A percentile compares a stretch with the other conserved stretches of the same genome.
Evolutionary conservation across 495 filamentous ascomycete species (phyloP).

Genomic region (Pseudomonodictys pantanalensis): DNA sequence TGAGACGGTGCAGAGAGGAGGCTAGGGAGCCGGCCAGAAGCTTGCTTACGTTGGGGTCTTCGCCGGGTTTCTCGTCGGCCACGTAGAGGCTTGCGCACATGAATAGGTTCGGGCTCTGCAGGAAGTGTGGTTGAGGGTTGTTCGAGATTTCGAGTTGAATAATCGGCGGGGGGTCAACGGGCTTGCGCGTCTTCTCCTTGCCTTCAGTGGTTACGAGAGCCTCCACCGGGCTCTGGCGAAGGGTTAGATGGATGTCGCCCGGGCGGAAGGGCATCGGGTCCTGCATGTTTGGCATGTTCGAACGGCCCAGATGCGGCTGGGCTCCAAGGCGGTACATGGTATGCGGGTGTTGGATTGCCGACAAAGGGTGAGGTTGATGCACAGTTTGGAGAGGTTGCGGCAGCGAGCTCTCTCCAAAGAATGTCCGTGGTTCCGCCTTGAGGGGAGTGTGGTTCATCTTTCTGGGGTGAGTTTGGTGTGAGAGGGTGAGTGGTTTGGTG

Average conservation of each 20-base stretch:
- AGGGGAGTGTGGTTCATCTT: too few relatives aligned
- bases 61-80: conserved; percentile 53
- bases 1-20: conserved; percentile 88
- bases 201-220: conserved; percentile 35
- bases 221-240: conserved; percentile 40
- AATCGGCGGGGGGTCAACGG: conserved; percentile 92
- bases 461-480: too few relatives aligned
- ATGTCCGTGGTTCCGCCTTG: too few relatives aligned
- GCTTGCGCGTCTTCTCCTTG: conserved; percentile 65
- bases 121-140: conserved; percentile 72
- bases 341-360: too few relatives aligned
- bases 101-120: conserved; percentile 78
- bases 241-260: conserved; percentile 23
- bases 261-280: conserved; percentile 9
- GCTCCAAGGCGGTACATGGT: too few relatives aligned
- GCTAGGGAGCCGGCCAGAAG: conserved; percentile 77
- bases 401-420: conserved; percentile 8
- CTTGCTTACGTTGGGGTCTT: conserved; percentile 45
- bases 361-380: neutral
- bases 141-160: conserved; percentile 74
- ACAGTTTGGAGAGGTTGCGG: neutral
- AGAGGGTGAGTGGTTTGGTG: too few relatives aligned
- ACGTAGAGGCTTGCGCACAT: conserved; percentile 69
- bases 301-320: too few relatives aligned
- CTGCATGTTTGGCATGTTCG: neutral